Evolutionary conservation across 345 rosid species (phyloP).

Genomic region (Mercurialis annua): DNA sequence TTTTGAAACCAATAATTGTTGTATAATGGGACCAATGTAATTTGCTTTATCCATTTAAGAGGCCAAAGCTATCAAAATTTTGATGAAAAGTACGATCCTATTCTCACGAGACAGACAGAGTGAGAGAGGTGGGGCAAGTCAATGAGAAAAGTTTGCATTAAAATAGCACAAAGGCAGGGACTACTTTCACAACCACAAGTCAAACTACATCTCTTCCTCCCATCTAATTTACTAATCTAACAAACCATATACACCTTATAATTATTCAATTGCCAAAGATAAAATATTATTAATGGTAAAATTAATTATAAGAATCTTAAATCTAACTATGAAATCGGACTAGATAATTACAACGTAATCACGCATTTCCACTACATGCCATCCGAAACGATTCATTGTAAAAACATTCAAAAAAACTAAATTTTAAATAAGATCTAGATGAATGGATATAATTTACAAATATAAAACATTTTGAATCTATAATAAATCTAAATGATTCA

Average conservation of each 20-base stretch:
- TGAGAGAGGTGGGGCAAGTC: conserved; percentile 8
- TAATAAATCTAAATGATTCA: too few species aligned
- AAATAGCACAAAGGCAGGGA: background rate
- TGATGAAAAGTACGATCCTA: conserved; percentile 4
- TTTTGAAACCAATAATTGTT: background rate
- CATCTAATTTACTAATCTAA: background rate
- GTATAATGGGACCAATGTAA: background rate
- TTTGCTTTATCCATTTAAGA: background rate
- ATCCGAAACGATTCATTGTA: too few species aligned
- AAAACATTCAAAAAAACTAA: too few species aligned
- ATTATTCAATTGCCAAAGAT: too few species aligned
- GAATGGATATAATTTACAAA: too few species aligned
- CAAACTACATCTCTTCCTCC: background rate
- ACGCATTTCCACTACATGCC: too few species aligned
- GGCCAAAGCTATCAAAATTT: background rate
- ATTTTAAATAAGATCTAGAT: too few species aligned
- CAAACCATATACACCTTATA: background rate
- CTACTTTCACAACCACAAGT: conserved; percentile 16
- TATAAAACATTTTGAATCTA: too few species aligned
- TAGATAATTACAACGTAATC: too few species aligned
- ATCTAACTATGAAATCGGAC: too few species aligned
- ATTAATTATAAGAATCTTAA: too few species aligned
- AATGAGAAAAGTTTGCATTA: conserved; percentile 13
- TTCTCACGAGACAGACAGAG: background rate
- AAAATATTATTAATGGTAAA: too few species aligned